A percentile compares a stretch with the other conserved stretches of the same genome.
phyloP scores from a whole-genome alignment of 306 rosid species.

The Mimosa bimucronata region DNA sequence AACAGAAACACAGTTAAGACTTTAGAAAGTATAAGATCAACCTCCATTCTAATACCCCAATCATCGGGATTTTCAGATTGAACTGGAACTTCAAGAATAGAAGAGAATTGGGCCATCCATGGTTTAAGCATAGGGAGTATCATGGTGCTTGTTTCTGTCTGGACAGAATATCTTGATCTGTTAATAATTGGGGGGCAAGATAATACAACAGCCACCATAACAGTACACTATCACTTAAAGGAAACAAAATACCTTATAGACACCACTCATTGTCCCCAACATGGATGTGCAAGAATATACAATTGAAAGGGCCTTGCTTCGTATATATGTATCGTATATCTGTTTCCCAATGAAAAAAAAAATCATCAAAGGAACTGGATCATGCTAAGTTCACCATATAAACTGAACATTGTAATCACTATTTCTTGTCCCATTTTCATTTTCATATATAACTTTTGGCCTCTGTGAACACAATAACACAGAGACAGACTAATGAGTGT shows the following conservation, averaged over 20 bases:
- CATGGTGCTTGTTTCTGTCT: conserved; percentile 74
- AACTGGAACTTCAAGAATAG: conserved; percentile 68
- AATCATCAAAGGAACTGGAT: conserved; percentile 30
- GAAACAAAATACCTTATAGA: conserved; percentile 67
- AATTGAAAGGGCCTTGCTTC: conserved; percentile 77
- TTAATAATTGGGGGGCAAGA: conserved; percentile 44
- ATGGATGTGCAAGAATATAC: conserved; percentile 80
- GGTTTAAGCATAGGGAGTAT: conserved; percentile 75
- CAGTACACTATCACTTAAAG: conserved; percentile 25
- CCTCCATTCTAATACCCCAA: conserved; percentile 95
- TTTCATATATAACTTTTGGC: not conserved
- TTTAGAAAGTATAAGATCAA: conserved; percentile 39
- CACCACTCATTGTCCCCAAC: conserved; percentile 92
- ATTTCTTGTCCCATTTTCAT: not conserved
- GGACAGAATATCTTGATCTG: conserved; percentile 50
- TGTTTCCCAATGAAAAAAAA: conserved; percentile 34
- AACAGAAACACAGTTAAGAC: not conserved
- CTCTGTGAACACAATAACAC: not conserved
- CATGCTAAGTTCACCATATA: conserved; percentile 12
- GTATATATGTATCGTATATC: conserved; percentile 73
- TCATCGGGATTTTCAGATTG: conserved; percentile 89
- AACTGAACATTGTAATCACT: not conserved
- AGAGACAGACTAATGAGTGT: not conserved
- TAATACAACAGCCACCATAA: conserved; percentile 38
- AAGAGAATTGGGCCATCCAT: conserved; percentile 84